Conservation (phyloP, 371 early-diverging fungal species). For the Syncephalastrum racemosum region DNA sequence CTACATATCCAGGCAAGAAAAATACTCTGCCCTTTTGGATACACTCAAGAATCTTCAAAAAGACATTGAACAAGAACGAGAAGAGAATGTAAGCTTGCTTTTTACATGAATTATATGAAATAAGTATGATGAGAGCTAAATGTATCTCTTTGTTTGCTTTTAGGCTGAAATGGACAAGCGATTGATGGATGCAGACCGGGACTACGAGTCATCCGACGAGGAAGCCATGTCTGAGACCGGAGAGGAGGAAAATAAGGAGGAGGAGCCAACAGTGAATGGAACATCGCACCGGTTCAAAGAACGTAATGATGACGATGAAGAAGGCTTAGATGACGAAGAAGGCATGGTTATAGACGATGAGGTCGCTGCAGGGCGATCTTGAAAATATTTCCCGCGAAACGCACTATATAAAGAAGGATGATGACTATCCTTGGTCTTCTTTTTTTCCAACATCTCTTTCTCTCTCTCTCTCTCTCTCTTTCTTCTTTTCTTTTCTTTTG, state of each 20-base stretch:
- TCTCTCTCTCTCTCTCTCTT: too few species aligned
- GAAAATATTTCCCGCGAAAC: too few species aligned
- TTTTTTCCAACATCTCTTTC: too few species aligned
- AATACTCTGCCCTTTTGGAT: conserved; percentile 24
- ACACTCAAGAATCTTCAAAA: conserved; percentile 31
- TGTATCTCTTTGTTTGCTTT: neutral
- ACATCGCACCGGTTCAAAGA: conserved; percentile 23
- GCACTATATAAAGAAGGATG: too few species aligned
- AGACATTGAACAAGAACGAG: conserved; percentile 38
- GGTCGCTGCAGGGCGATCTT: neutral
- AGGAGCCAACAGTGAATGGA: conserved; percentile 4
- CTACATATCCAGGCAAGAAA: conserved; percentile 30
- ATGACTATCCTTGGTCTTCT: too few species aligned
- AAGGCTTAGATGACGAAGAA: conserved; percentile 23
- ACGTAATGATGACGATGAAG: conserved; percentile 24
- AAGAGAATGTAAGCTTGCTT: conserved; percentile 24
- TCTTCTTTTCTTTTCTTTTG: neutral
- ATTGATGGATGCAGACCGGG: conserved; percentile 42
- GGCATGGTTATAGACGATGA: conserved; percentile 27
- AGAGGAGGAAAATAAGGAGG: conserved; percentile 9
- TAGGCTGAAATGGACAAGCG: conserved; percentile 35
- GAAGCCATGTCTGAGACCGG: conserved; percentile 16
- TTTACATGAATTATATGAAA: neutral
- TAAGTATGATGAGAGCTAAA: neutral
- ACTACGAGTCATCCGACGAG: conserved; percentile 41